Base-by-base conservation (phyloP, 2,329 filamentous ascomycete genomes). In the Scedosporium boydii region DNA sequence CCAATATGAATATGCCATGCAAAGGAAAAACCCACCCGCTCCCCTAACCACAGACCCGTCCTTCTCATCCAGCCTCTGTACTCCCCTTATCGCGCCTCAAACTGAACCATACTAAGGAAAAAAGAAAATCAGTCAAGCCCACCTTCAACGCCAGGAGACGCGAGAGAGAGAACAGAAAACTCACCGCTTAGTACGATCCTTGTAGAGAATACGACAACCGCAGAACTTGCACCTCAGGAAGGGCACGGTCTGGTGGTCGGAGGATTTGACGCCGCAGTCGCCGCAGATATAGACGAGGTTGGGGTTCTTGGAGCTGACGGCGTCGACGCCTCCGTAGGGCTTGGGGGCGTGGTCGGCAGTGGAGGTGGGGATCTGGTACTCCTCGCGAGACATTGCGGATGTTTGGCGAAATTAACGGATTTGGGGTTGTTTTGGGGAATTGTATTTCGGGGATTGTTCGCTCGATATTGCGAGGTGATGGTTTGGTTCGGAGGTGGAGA, bases 131-230 rank as follows among this genome's bases (percentile, higher is more conserved):
- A 44, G 27, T 4, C 27, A 34, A 26, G 53, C 12, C 46, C 27
- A 23, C 44, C 44, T 61, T 9, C 34, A 63, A 56, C 23, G 18
- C 55, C 18, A 42, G 7, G 23, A n/a, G 26, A 23, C 16, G 4
- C 21, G 21, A 42, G 14, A 56, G 1, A 51, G 6, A 60, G 4
- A 14, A 53, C 29, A 57, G 60, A 34, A 60, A 64, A 78, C 88
- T 76, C 74, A 97, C 95, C 95, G 86, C 82, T 96, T 97, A 55
- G 95, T 99, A 72, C 95, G 80, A 84, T 97, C 91, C 85, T 99
- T 99, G 78, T 98, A 98, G 68, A 99, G 78, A 65, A 99, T 92
- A 67, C 95, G 87, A 71, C 96, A 95, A 6, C 95, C 95, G 75
- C 95, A 99, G 77, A 93, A 90, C 75, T 90, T 89, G 82, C 92